phyloP scores from a whole-genome alignment of 2,329 filamentous ascomycete genomes.

The Penicillium sp. region DNA sequence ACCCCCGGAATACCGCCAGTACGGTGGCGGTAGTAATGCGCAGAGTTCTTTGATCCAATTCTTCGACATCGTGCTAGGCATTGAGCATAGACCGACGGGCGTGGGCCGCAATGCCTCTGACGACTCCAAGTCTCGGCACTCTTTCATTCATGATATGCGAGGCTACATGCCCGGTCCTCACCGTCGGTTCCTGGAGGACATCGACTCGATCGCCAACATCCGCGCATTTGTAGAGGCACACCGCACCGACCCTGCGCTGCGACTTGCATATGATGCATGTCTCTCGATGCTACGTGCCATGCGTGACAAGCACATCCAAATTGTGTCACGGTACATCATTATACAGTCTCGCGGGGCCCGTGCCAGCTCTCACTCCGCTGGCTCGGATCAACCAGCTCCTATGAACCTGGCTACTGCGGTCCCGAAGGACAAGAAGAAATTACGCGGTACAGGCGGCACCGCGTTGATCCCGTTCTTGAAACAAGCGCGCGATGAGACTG shows the following conservation, averaged over 20 bases:
- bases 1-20: slow-evolving; percentile 72
- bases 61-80: slow-evolving; percentile 86
- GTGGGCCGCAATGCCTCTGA: slow-evolving; percentile 48
- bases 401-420: slow-evolving; percentile 57
- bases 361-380: slow-evolving; percentile 60
- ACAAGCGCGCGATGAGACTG: slow-evolving; percentile 93
- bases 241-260: slow-evolving; percentile 62
- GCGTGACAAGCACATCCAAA: slow-evolving; percentile 92
- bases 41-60: slow-evolving; percentile 97
- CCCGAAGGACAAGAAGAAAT: slow-evolving; percentile 52
- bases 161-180: slow-evolving; percentile 95
- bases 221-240: slow-evolving; percentile 72
- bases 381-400: slow-evolving; percentile 41
- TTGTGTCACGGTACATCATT: slow-evolving; percentile 94
- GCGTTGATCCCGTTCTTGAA: slow-evolving; percentile 94
- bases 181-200: slow-evolving; percentile 80
- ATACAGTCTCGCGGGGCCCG: slow-evolving; percentile 76
- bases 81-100: slow-evolving; percentile 88
- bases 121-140: slow-evolving; percentile 62
- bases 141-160: slow-evolving; percentile 96
- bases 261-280: slow-evolving; percentile 85
- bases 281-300: slow-evolving; percentile 74
- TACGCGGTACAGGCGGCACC: slow-evolving; percentile 90
- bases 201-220: slow-evolving; percentile 79
- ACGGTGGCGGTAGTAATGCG: slow-evolving; percentile 91